Conservation (phyloP, 208 protist genomes). For the Leptomonas pyrrhocoris region DNA sequence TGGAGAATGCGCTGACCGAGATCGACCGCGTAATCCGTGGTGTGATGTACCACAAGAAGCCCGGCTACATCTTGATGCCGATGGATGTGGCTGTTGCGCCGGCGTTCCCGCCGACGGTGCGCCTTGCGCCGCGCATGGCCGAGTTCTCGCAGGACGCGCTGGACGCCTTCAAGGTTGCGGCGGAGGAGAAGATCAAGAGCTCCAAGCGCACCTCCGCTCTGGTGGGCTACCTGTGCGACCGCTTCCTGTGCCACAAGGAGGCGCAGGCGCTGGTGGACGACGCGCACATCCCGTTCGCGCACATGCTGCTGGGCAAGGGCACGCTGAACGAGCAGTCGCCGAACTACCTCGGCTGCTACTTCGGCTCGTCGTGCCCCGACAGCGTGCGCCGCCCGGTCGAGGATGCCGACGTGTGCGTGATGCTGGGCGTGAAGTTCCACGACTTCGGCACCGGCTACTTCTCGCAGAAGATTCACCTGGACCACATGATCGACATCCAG, state of each 20-base stretch:
- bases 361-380: constrained; percentile 14
- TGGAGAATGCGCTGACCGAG: constrained; percentile 30
- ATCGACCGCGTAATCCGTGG: constrained; percentile 42
- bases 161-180: constrained; percentile 27
- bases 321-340: constrained; percentile 51
- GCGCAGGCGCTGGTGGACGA: constrained; percentile 44
- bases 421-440: constrained; percentile 55
- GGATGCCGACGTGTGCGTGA: constrained; percentile 32
- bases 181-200: constrained; percentile 34
- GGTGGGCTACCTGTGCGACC: constrained; percentile 49
- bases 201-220: constrained; percentile 24
- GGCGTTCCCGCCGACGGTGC: constrained; percentile 12
- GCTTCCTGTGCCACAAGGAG: constrained; percentile 34
- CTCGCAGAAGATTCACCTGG: constrained; percentile 34
- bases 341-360: constrained; percentile 45
- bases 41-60: constrained; percentile 31
- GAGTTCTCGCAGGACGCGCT: constrained; percentile 11
- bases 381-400: constrained; percentile 25
- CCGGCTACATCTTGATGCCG: constrained; percentile 43
- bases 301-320: constrained; percentile 52
- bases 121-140: constrained; percentile 9
- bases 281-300: constrained; percentile 36
- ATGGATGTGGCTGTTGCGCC: constrained; percentile 28
- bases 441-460: constrained; percentile 57
- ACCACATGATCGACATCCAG: constrained; percentile 33